These are phyloP conservation scores for Lactarius trivialis DNA, from an alignment of 768 basidiomycete genomes.

Conservation along the genomic window DNA sequence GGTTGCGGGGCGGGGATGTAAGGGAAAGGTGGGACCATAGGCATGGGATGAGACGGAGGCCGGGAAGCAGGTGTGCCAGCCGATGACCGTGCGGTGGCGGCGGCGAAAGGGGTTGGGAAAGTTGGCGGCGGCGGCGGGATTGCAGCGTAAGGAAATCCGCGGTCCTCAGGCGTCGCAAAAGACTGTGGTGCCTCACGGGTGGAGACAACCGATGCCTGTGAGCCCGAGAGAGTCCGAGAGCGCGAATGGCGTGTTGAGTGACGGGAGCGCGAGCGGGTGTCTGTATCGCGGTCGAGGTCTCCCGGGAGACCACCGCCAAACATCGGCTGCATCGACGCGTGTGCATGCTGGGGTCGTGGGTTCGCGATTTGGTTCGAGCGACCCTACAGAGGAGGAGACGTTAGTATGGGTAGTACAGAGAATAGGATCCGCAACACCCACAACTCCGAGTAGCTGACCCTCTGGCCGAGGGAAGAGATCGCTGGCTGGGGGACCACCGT, in stretches of 20 bases:
- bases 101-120: slow-evolving; percentile 1
- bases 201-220: slow-evolving; percentile 4
- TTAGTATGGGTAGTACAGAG: neutral
- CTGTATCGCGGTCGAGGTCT: neutral
- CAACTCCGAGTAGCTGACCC: slow-evolving; percentile 20
- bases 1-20: slow-evolving; percentile 5
- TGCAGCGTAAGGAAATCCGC: slow-evolving; percentile 14
- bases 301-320: neutral
- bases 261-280: slow-evolving; percentile 8
- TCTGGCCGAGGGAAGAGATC: slow-evolving; percentile 8
- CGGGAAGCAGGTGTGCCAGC: neutral
- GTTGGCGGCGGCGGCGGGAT: neutral
- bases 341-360: slow-evolving; percentile 13
- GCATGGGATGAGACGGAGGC: neutral
- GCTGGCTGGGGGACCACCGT: neutral
- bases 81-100: neutral
- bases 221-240: slow-evolving; percentile 1
- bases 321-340: neutral
- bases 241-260: neutral
- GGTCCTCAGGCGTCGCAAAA: slow-evolving; percentile 4
- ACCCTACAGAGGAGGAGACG: neutral
- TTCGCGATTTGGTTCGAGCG: slow-evolving; percentile 10
- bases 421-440: neutral
- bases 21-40: neutral
- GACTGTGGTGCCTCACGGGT: neutral